Base-by-base conservation (phyloP, 192 early-diverging fungal species). In the Coemansia nantahalensis region DNA sequence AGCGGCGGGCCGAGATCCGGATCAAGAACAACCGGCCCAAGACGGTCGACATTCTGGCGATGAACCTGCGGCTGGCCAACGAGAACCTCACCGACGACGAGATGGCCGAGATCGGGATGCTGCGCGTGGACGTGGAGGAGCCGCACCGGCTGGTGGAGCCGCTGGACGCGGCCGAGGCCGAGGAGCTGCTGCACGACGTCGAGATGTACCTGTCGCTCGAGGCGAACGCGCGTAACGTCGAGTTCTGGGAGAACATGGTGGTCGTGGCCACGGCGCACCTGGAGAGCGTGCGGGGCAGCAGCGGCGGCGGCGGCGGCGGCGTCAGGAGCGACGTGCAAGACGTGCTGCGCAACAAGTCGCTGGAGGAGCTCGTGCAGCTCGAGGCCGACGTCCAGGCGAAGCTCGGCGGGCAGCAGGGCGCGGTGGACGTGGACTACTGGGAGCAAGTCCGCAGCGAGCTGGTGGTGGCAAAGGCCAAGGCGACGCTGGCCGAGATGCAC, bases 381-480 rank as follows among this genome's bases (percentile, higher is more conserved):
- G 85, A 92, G 52, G 56, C 58, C 1, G 89, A 95, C 42, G 86
- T 96, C 28, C 80, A 86, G 42, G 54, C 64, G 4, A 90, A 92
- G 55, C 69, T 98, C 22, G 59, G 60, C 10, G 75, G 79, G 1
- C 77, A 37, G 34, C 46, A 69, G 17, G 88, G 81, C 15, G 79
- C 81, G 5, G 83, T 94, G 15, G 95, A 96, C 70, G 88, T 94
- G 2, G 95, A 98, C 32, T 98, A 94, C 59, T 98, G 95, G 95
- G 94, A 95, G 48, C 81, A 83, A 1, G 68, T 92, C 13, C 64
- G 94, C 46, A 81, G 82, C 28, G 82, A 82, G 35, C 54, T 93
- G 34, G 78, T 82, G 8, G 90, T 94, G 0, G 90, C 86, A 79
- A 91, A 89, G 65, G 88, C 94, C 18, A 89, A 89, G 51, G 82